Percentiles rank a stretch among this genome's conserved stretches.
These are phyloP conservation scores for Metschnikowia cubensis DNA, from an alignment of 805 yeast species.

Conservation along the genomic window DNA sequence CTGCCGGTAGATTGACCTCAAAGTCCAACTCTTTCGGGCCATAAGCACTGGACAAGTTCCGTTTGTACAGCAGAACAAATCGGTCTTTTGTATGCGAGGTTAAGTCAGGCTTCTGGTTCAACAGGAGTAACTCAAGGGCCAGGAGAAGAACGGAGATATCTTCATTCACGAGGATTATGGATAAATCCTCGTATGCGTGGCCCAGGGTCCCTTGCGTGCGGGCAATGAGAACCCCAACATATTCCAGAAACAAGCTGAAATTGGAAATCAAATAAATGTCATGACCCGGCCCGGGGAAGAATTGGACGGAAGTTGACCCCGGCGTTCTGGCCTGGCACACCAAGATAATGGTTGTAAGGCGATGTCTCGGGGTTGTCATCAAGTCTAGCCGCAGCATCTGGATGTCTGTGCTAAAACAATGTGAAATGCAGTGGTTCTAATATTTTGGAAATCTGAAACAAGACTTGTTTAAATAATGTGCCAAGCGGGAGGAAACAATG, in stretches of 20 bases:
- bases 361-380: not conserved
- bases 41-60: slow-evolving; percentile 5
- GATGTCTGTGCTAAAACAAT: not conserved
- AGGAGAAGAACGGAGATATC: slow-evolving; percentile 9
- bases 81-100: not conserved
- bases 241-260: slow-evolving; percentile 6
- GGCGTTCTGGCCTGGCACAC: slow-evolving; percentile 11
- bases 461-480: too few species aligned
- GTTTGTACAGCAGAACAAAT: slow-evolving; percentile 5
- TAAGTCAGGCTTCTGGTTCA: not conserved
- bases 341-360: slow-evolving; percentile 5
- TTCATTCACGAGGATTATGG: slow-evolving; percentile 11
- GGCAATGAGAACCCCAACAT: slow-evolving; percentile 7
- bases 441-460: too few species aligned
- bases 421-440: too few species aligned
- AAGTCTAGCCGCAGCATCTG: not conserved
- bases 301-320: slow-evolving; percentile 7
- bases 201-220: not conserved
- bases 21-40: slow-evolving; percentile 1
- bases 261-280: slow-evolving; percentile 14
- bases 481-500: too few species aligned
- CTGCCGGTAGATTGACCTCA: slow-evolving; percentile 13
- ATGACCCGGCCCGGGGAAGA: slow-evolving; percentile 5
- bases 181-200: not conserved
- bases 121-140: slow-evolving; percentile 3